Base-by-base conservation (phyloP, 2,329 filamentous ascomycete genomes). In the Claviceps capensis region DNA sequence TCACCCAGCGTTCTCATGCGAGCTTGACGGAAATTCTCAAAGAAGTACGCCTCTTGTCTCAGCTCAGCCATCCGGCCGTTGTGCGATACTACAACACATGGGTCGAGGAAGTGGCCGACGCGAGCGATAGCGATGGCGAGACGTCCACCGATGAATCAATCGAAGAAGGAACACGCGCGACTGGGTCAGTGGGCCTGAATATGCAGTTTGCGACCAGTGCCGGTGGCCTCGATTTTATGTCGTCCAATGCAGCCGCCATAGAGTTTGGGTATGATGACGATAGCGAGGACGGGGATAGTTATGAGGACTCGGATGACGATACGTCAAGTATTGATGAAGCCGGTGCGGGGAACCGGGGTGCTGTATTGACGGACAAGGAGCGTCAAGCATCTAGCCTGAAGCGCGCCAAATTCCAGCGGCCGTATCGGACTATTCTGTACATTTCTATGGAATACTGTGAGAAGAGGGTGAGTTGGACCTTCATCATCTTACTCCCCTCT, bases 401-500 rank as follows among this genome's bases (percentile, higher is more conserved):
- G 13, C 58, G 69, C 52, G 56, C 65, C 54, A 54, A 72, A 46
- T 68, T 69, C 43, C 72, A 77, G 52, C 73, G 77, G 44, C 69
- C 79, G 4, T 77, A 79, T 54, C 79, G 79, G 50, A 90, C 85
- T 0, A 83, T 90, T 6, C 75, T 98, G 43, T 98, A 96, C 65
- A 97, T 98, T 52, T 93, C 95, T 55, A 98, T 98, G 93, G 93
- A 98, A 64, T 95, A 96, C 59, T 98, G 93, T 62, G 91, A 97
- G 65, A 93, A 91, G 63, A 81, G 86, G 58, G 82, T 85, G 70
- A 66, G 77, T 69, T 69, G 13, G 49, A 22, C 14, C 6, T 5
- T 11, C 8, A 14, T 43, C 41, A 7, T 14, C 11, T 34, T 17
- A 7, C 14, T 3, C 13, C 45, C n/a, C 7, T n/a, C n/a, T 6